Base-by-base conservation (phyloP, 768 basidiomycete species). In the Suillus sp. region DNA sequence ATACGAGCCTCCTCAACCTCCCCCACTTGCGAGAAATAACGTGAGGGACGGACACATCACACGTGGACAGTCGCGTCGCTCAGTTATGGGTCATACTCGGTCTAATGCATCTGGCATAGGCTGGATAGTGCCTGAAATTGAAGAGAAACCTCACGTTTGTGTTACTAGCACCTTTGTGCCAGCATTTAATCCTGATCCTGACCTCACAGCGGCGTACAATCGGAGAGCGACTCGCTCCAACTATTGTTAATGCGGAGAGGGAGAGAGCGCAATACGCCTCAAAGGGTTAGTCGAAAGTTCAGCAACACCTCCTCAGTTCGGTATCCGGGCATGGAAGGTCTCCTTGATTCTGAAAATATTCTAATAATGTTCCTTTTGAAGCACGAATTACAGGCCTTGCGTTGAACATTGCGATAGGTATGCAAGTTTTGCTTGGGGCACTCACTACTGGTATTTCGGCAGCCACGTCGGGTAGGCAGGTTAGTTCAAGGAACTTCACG, bases 381-480 rank as follows among this genome's bases (percentile, higher is more conserved):
- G 81, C 79, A 9, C 59, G 68, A 61, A 64, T 62, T 55, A 75
- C 75, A 5, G 70, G 70, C 0, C 75, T 72, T 58, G 70, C 74
- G 6, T 73, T 81, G 40, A 81, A 81, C 61, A 60, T 77, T 14
- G 87, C 88, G 0, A 90, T 90, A 50, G 81, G 80, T 14, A 60
- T 88, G 42, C 90, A 91, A 69, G 84, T 91, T 4, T 43, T 87
- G 0, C 73, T 91, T 34, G 89, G 88, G 7, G 82, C 89, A 2
- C 75, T 91, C 34, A 90, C 87, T 7, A 91, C 89, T 0, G 89
- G 85, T 0, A 65, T 90, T 18, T 80, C 88, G 0, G 86, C 86
- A 6, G 77, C 75, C 5, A 72, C 78, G 8, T 71, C 65, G 22
- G 81, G 79, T 8, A 75, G 64, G 9, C 77, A 81, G 77, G 85